A percentile compares a stretch with the other conserved stretches of the same genome.
phyloP scores from a whole-genome alignment of 768 basidiomycete genomes.

The Kwoniella europaea region DNA sequence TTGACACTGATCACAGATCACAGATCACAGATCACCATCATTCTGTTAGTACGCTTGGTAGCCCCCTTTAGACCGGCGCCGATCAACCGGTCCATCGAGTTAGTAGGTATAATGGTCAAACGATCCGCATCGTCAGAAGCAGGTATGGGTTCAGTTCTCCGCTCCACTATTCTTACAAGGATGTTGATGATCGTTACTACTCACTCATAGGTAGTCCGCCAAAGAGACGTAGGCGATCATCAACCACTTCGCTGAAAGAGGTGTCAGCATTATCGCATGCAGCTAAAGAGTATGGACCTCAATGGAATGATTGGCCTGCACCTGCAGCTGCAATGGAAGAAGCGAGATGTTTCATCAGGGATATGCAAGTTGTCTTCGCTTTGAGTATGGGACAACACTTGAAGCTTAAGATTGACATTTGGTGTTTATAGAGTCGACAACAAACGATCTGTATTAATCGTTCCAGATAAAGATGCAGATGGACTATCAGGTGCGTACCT shows the following conservation, averaged over 20 bases:
- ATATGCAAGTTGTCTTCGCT: conserved; percentile 47
- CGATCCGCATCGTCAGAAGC: conserved; percentile 13
- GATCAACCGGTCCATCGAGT: conserved; percentile 7
- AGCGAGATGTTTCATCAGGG: conserved; percentile 55
- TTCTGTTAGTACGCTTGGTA: not conserved
- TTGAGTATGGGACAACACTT: no score
- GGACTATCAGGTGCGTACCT: conserved; percentile 48
- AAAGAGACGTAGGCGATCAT: conserved; percentile 9
- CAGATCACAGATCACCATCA: conserved; percentile 1
- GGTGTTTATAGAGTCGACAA: conserved; percentile 34
- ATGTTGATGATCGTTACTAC: not conserved
- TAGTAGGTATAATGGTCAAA: conserved; percentile 7
- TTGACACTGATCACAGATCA: no score
- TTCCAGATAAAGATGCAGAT: conserved; percentile 64
- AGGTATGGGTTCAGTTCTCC: not conserved
- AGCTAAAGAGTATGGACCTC: conserved; percentile 33
- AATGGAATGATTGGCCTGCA: conserved; percentile 59
- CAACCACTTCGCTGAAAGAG: conserved; percentile 2
- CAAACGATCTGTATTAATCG: conserved; percentile 54
- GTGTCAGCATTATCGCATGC: conserved; percentile 13
- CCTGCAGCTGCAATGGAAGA: conserved; percentile 49
- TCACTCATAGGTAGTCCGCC: not conserved
- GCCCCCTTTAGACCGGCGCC: not conserved
- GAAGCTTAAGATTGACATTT: not conserved
- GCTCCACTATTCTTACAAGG: not conserved